These are phyloP conservation scores for Phyllostachys edulis DNA, from an alignment of 176 grass and related monocot species.

Conservation along the genomic window DNA sequence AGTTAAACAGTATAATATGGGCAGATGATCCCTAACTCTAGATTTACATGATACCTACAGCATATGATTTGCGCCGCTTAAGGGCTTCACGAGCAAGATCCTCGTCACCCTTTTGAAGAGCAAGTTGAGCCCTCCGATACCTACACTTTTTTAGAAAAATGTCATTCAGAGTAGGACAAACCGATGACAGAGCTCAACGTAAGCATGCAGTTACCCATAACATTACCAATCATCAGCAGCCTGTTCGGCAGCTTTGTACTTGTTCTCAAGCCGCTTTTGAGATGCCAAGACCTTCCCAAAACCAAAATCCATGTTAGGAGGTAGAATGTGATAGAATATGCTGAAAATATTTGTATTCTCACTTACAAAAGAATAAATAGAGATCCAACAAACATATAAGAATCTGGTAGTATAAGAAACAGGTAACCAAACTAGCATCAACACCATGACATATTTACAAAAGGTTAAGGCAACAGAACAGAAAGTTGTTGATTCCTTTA, in stretches of 20 bases:
- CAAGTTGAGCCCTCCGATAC: slow-evolving; percentile 92
- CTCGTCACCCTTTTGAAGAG: slow-evolving; percentile 95
- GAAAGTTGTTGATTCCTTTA: background rate
- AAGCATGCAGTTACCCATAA: slow-evolving; percentile 10
- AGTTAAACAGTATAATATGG: background rate
- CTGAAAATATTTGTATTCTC: background rate
- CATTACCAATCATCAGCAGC: slow-evolving; percentile 87
- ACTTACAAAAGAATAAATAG: background rate
- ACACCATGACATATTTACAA: background rate
- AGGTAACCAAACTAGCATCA: background rate
- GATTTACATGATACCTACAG: slow-evolving; percentile 61
- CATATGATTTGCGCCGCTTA: slow-evolving; percentile 97
- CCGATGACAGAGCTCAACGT: slow-evolving; percentile 6
- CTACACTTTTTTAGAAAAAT: slow-evolving; percentile 43
- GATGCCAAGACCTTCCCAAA: slow-evolving; percentile 91
- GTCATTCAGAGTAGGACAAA: slow-evolving; percentile 25
- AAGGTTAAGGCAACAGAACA: background rate
- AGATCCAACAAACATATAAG: slow-evolving; percentile 1
- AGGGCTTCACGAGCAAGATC: slow-evolving; percentile 98
- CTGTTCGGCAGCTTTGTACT: slow-evolving; percentile 90
- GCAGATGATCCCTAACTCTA: background rate
- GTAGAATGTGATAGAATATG: background rate
- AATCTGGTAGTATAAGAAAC: background rate
- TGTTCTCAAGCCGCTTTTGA: slow-evolving; percentile 91
- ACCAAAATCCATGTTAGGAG: slow-evolving; percentile 23